A percentile compares a stretch with the other conserved stretches of the same genome.
phyloP scores from a whole-genome alignment of 371 early-diverging fungal genomes.

The Zychaea mexicana region DNA sequence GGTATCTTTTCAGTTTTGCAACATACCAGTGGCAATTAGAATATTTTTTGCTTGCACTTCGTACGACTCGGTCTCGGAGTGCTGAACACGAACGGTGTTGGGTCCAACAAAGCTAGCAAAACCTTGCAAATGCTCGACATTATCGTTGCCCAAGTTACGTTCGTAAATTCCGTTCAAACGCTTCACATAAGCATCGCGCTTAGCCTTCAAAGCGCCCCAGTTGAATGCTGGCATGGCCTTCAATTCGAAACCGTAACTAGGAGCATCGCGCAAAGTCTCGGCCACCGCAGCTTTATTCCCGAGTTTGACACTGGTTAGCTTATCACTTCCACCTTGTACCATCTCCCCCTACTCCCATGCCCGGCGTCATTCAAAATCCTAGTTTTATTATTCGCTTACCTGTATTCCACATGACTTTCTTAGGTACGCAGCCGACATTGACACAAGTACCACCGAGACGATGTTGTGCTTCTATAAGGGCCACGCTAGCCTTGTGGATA shows the following conservation, averaged over 20 bases:
- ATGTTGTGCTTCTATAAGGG: slow-evolving; percentile 81
- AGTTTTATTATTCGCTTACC: slow-evolving; percentile 36
- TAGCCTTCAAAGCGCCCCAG: slow-evolving; percentile 79
- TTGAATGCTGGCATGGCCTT: slow-evolving; percentile 54
- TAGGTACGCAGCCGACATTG: slow-evolving; percentile 98
- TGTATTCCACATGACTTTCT: slow-evolving; percentile 98
- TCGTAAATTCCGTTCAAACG: slow-evolving; percentile 97
- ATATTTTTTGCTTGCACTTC: slow-evolving; percentile 80
- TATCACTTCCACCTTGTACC: no score
- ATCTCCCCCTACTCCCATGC: no score
- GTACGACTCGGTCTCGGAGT: slow-evolving; percentile 31
- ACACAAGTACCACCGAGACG: slow-evolving; percentile 96
- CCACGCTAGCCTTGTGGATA: slow-evolving; percentile 87
- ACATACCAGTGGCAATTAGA: slow-evolving; percentile 83
- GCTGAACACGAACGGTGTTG: slow-evolving; percentile 75
- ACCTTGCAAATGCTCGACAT: slow-evolving; percentile 83
- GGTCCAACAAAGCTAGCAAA: slow-evolving; percentile 81
- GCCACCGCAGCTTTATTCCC: slow-evolving; percentile 77
- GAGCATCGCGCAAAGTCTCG: slow-evolving; percentile 86
- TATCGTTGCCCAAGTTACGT: slow-evolving; percentile 86
- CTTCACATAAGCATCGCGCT: slow-evolving; percentile 94
- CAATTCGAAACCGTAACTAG: slow-evolving; percentile 83
- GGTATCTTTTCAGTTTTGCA: not conserved
- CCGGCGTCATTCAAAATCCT: not conserved
- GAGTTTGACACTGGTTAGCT: no score